A percentile compares a stretch with the other conserved stretches of the same genome.
phyloP scores from a whole-genome alignment of 495 filamentous ascomycete genomes.

The Podospora tetraspora region DNA sequence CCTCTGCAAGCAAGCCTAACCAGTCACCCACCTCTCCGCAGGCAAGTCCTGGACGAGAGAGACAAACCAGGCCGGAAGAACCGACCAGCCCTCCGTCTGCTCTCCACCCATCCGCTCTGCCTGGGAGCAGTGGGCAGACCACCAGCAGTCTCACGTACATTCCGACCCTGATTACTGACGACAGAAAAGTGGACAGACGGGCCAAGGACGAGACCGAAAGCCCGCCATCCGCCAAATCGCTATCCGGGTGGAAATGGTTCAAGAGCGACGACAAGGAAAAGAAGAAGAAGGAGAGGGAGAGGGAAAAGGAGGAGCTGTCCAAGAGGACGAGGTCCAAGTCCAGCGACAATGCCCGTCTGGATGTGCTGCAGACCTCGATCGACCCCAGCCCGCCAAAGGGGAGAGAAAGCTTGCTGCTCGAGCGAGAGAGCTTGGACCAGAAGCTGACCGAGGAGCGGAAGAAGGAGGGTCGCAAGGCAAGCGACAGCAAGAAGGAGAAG shows the following conservation, averaged over 20 bases:
- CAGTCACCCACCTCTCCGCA: conserved; percentile 16
- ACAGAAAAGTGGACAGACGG: conserved; percentile 52
- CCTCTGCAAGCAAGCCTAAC: conserved; percentile 32
- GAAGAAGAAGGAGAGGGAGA: conserved; percentile 48
- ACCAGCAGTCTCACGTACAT: conserved; percentile 82
- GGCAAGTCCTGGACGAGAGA: conserved; percentile 16
- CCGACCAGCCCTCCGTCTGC: conserved; percentile 41
- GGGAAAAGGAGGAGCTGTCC: conserved; percentile 50
- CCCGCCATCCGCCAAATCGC: conserved; percentile 56
- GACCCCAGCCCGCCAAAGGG: conserved; percentile 55
- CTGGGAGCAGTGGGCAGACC: conserved; percentile 59
- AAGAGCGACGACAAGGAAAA: conserved; percentile 44
- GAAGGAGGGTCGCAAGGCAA: conserved; percentile 74
- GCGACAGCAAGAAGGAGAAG: conserved; percentile 84
- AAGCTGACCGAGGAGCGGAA: conserved; percentile 76
- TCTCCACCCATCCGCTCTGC: conserved; percentile 58
- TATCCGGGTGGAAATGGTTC: conserved; percentile 67
- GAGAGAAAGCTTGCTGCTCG: conserved; percentile 77
- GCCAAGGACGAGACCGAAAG: conserved; percentile 44
- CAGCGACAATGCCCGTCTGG: conserved; percentile 67
- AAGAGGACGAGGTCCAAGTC: conserved; percentile 52
- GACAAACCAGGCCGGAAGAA: conserved; percentile 14
- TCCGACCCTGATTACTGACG: conserved; percentile 70
- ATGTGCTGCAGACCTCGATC: conserved; percentile 76
- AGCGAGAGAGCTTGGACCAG: conserved; percentile 65